Percentiles rank a stretch among this genome's conserved stretches.
These are phyloP conservation scores for Mycena galericulata DNA, from an alignment of 768 basidiomycete genomes.

Conservation along the genomic window DNA sequence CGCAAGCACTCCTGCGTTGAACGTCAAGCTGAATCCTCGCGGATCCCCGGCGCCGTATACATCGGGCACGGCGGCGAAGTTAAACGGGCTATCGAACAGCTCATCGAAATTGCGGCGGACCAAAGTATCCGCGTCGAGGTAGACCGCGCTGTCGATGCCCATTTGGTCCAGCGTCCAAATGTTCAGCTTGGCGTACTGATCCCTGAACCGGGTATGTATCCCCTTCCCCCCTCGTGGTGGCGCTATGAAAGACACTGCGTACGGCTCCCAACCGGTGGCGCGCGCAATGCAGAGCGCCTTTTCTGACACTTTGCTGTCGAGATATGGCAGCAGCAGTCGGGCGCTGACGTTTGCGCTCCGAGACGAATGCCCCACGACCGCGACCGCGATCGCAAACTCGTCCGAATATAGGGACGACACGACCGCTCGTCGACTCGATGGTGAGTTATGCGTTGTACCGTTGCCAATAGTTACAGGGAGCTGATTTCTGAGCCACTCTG, in stretches of 20 bases:
- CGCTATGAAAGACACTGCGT: slow-evolving; percentile 43
- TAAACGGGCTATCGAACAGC: slow-evolving; percentile 47
- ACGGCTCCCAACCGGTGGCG: slow-evolving; percentile 44
- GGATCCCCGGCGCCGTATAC: slow-evolving; percentile 39
- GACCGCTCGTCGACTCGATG: slow-evolving; percentile 31
- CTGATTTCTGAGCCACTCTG: background rate
- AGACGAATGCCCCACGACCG: slow-evolving; percentile 46
- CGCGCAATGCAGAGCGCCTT: slow-evolving; percentile 47
- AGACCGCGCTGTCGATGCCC: slow-evolving; percentile 43
- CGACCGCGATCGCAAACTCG: slow-evolving; percentile 43
- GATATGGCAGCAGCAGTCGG: slow-evolving; percentile 46
- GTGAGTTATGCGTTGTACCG: background rate
- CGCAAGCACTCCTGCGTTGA: slow-evolving; percentile 53
- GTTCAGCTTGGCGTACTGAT: slow-evolving; percentile 51
- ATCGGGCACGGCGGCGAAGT: slow-evolving; percentile 49
- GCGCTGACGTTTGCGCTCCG: slow-evolving; percentile 41
- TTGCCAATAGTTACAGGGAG: background rate
- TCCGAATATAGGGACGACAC: slow-evolving; percentile 49
- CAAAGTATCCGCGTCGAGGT: slow-evolving; percentile 51
- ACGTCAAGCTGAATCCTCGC: slow-evolving; percentile 41
- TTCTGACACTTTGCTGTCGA: slow-evolving; percentile 42
- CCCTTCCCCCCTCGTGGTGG: slow-evolving; percentile 45
- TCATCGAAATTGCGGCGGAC: slow-evolving; percentile 47
- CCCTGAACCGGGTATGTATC: slow-evolving; percentile 43
- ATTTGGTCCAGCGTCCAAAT: slow-evolving; percentile 47